Base-by-base conservation (phyloP, 257 asterid species). In the Ehretia macrophylla region DNA sequence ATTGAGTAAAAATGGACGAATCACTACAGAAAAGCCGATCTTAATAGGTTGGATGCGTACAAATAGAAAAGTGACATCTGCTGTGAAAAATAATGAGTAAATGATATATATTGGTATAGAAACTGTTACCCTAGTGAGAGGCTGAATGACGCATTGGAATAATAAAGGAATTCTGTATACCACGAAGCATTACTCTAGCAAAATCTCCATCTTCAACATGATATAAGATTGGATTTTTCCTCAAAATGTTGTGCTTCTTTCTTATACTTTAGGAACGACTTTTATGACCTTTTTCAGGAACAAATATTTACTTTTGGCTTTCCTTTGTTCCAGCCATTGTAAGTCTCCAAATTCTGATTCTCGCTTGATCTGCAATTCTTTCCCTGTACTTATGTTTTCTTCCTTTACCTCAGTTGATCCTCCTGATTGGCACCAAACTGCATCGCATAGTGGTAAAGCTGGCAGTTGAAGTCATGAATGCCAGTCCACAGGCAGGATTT, bases 221-320 rank as follows among this genome's bases (percentile, higher is more conserved):
- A 27, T 1, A 6, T 27, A 42, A 42, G 14, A 42, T 42, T 42
- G 4, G 11, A 42, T 3, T 42, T 42, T 10, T 42, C 16, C 12
- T 42, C 2, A 42, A 42, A 42, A 42, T 42, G 47, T n/a, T 42
- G 47, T 42, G 1, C 4, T 42, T 42, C 16, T 14, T 42, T 42
- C 16, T 10, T 42, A 42, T 42, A 10, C 16, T 42, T 2, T 42
- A 10, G 47, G 14, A 40, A 32, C 22, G n/a, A 22, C 11, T 44
- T 44, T 20, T 44, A 21, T 60, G 38, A 68, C 23, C 50, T 69
- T 62, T 62, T 62, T 68, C 74, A 91, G 98, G 98, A 75, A 88
- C 98, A 73, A 82, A 92, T 74, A 63, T 88, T 63, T 92, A 92
- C 81, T 84, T 88, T 75, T 92, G 98, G 98, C 59, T 86, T 58